A percentile compares a stretch with the other conserved stretches of the same genome.
phyloP scores from a whole-genome alignment of 73 alveolate species.

The Tetrahymena borealis region DNA sequence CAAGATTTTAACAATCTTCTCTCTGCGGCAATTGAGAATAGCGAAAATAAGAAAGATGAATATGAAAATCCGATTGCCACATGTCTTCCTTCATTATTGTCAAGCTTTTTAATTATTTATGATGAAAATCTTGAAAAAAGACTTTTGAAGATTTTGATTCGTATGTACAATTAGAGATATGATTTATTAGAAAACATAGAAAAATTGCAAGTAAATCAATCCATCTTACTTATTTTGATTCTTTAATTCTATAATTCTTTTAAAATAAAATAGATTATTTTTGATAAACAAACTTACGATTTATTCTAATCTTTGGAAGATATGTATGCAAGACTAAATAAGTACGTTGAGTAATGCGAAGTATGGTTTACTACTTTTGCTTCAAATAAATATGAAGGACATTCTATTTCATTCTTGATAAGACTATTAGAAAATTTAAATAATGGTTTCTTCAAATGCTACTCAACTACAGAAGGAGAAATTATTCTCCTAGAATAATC shows the following conservation, averaged over 20 bases:
- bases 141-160: neutral
- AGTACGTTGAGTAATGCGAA: constrained; percentile 10
- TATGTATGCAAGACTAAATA: neutral
- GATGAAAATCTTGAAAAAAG: constrained; percentile 37
- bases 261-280: neutral
- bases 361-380: constrained; percentile 17
- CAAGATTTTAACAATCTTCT: constrained; percentile 15
- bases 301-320: neutral
- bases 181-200: constrained; percentile 7
- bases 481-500: neutral
- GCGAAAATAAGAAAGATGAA: neutral
- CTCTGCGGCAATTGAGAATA: neutral
- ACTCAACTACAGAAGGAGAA: constrained; percentile 4
- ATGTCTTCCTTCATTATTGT: constrained; percentile 8
- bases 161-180: constrained; percentile 31
- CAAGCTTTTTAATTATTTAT: constrained; percentile 10
- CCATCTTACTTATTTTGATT: neutral
- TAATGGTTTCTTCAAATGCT: constrained; percentile 13
- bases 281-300: constrained; percentile 17
- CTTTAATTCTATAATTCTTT: neutral
- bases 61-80: constrained; percentile 14
- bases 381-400: neutral
- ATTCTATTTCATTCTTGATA: neutral
- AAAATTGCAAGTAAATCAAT: neutral
- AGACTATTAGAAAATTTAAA: neutral